These are phyloP conservation scores for Wickerhamomyces chambardii DNA, from an alignment of 805 yeast genomes.

Conservation along the genomic window DNA sequence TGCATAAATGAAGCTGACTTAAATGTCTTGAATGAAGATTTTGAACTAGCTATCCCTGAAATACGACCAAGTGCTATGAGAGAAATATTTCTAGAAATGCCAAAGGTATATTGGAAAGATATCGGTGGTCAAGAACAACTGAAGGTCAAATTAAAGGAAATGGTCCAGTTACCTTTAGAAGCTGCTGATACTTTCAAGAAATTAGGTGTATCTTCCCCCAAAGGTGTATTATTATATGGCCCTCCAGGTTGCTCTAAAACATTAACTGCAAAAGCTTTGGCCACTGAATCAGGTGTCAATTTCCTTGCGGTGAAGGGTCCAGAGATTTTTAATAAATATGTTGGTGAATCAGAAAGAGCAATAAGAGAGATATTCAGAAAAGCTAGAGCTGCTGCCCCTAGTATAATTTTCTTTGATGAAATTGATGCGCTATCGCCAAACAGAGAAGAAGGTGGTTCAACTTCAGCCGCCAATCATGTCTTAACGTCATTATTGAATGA, in stretches of 20 bases:
- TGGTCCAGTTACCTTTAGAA: slow-evolving; percentile 85
- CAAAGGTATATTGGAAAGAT: slow-evolving; percentile 88
- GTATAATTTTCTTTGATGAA: slow-evolving; percentile 92
- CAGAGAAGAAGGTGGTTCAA: slow-evolving; percentile 50
- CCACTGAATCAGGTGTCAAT: slow-evolving; percentile 91
- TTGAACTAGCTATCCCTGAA: slow-evolving; percentile 67
- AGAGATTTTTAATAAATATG: slow-evolving; percentile 88
- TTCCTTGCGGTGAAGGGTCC: slow-evolving; percentile 97
- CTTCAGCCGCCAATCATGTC: slow-evolving; percentile 75
- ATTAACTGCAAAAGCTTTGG: slow-evolving; percentile 87
- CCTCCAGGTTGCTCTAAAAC: slow-evolving; percentile 99
- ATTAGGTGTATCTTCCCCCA: slow-evolving; percentile 84
- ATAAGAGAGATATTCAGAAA: slow-evolving; percentile 89
- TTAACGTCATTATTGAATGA: slow-evolving; percentile 87
- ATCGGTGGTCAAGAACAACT: slow-evolving; percentile 91
- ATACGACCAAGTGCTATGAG: slow-evolving; percentile 96
- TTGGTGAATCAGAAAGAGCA: slow-evolving; percentile 91
- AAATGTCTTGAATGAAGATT: slow-evolving; percentile 43
- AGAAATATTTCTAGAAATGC: slow-evolving; percentile 89
- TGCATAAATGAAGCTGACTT: slow-evolving; percentile 24
- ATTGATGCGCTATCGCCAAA: slow-evolving; percentile 87
- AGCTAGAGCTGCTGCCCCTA: slow-evolving; percentile 93
- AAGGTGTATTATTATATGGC: slow-evolving; percentile 88
- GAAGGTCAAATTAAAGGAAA: slow-evolving; percentile 76
- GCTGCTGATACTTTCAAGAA: slow-evolving; percentile 68